Evolutionary conservation across 768 basidiomycete species (phyloP).

Genomic region (Termitomyces heimii): DNA sequence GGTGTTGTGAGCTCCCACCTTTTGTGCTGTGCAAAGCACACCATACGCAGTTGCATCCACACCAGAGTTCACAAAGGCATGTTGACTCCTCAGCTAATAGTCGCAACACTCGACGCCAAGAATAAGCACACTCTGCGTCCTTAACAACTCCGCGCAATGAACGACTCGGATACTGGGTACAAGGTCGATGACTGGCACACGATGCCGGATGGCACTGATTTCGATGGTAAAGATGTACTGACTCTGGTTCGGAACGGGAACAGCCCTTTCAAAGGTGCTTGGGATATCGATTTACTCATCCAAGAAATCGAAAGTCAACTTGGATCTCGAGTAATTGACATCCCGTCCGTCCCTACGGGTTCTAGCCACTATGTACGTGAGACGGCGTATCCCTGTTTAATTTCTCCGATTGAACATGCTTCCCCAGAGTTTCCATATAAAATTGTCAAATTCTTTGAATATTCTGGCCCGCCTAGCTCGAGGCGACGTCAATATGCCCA

Average conservation of each 20-base stretch:
- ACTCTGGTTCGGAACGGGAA: neutral
- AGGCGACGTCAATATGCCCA: neutral
- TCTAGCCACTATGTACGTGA: neutral
- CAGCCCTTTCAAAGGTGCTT: neutral
- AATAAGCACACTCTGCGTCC: too few species aligned
- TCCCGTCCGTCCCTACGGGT: neutral
- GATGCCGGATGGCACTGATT: neutral
- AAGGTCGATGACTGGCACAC: neutral
- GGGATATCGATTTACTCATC: neutral
- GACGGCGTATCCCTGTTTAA: too few species aligned
- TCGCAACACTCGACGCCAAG: too few species aligned
- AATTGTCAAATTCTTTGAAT: neutral
- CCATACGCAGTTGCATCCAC: too few species aligned
- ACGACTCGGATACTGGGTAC: neutral
- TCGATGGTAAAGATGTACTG: neutral
- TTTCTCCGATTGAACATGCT: neutral
- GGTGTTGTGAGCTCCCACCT: too few species aligned
- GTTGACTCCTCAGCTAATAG: too few species aligned
- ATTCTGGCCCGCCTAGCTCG: neutral
- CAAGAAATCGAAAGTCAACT: slow-evolving; percentile 1
- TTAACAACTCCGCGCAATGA: neutral
- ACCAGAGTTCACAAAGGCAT: too few species aligned
- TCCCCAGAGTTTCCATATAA: neutral
- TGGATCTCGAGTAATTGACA: neutral
- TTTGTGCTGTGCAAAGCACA: too few species aligned